Base-by-base conservation (phyloP, 352 stramenopile species). In the Pythium sukuiense region DNA sequence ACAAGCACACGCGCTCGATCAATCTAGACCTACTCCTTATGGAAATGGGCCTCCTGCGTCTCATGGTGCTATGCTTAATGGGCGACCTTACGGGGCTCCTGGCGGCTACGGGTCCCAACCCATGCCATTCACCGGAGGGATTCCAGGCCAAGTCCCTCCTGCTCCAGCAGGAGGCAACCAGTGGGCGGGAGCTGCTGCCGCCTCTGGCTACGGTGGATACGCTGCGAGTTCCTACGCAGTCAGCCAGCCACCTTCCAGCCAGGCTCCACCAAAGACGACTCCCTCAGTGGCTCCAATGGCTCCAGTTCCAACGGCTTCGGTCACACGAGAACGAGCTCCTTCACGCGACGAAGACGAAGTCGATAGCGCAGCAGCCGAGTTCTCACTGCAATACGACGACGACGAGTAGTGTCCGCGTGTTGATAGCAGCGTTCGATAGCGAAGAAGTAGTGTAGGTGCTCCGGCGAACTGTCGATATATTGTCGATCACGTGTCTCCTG, bases 351-450 rank as follows among this genome's bases (percentile, higher is more conserved):
- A 92, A 39, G 84, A 92, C 56, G 81, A 89, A 61, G 76, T 16
- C 9, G 83, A 89, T 5, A 77, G 72, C 18, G 67, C 62, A 29
- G 82, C 74, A 20, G 79, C 83, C 6, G 80, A 90, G 70, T 92
- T 92, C 68, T 89, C 72, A 6, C 72, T 92, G 50, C 76, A 92
- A 61, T 92, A 92, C 64, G 84, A 92, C 57, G 84, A 92, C 46
- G 84, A 92, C 20, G 84, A 92, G 49, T 90, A 78, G 56, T 29
- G 7, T 12, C 1, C 6, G 54, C 24, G 48, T 9, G 29, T 4
- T 45, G 13, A 16, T 20, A 32, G 11, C 16, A 48, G 39, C 16
- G 2, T 53, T 53, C 8, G 45, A 53, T 29, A 53, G 24, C 16
- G 27, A 29, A 12, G 14, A 26, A 43, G 35, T 43, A 43, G 35